A percentile compares a stretch with the other conserved stretches of the same genome.
Evolutionary conservation across 176 grass and related monocot genomes (phyloP).

Genomic region (Bonia amplexicaulis): DNA sequence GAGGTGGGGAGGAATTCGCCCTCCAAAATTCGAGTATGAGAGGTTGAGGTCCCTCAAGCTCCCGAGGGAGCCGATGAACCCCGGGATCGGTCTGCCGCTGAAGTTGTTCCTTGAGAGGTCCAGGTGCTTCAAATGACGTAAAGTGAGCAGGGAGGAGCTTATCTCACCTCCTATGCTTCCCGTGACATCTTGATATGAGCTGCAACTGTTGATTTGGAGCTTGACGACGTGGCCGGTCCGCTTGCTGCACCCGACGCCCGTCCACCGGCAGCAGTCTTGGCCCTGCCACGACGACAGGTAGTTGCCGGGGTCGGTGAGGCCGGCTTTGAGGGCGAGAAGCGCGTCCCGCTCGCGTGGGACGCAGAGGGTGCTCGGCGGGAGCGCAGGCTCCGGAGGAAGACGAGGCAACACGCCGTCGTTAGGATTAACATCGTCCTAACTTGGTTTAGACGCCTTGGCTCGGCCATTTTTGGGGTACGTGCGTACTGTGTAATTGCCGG

Average conservation of each 20-base stretch:
- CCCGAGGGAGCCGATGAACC: background rate
- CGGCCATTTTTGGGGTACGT: too few relatives aligned
- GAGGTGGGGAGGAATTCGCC: background rate
- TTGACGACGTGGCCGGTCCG: background rate
- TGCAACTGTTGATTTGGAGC: background rate
- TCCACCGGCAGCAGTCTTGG: conserved; percentile 35
- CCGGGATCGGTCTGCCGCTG: background rate
- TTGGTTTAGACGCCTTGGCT: too few relatives aligned
- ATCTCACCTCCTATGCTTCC: background rate
- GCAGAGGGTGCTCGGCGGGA: background rate
- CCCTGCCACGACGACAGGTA: conserved; percentile 32
- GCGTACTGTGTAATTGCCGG: too few relatives aligned
- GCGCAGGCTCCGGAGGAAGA: background rate
- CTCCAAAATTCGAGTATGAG: background rate
- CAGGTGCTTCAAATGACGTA: conserved; percentile 14
- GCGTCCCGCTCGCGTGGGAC: background rate
- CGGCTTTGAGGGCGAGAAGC: conserved; percentile 10
- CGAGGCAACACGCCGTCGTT: background rate
- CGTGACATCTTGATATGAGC: too few relatives aligned
- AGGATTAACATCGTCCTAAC: background rate
- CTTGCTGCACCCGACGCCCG: conserved; percentile 20
- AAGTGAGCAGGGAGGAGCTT: background rate
- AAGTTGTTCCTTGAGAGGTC: conserved; percentile 19
- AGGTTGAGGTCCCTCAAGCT: conserved; percentile 19
- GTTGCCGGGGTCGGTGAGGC: background rate